Percentiles rank a stretch among this genome's conserved stretches.
Conservation (phyloP, 345 rosid species). For the Microcos paniculata region DNA sequence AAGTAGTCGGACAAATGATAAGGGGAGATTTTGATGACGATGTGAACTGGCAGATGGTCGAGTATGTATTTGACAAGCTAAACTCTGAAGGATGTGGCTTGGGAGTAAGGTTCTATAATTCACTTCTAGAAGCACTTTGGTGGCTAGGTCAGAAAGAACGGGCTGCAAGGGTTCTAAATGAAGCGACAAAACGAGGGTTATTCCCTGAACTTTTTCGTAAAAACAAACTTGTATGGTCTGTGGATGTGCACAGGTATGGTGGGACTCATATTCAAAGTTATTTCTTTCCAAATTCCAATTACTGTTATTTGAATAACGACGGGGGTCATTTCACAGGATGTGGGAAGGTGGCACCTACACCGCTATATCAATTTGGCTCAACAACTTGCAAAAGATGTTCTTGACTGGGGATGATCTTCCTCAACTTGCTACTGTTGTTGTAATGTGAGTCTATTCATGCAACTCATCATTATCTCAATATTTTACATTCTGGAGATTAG, state of each 20-base stretch:
- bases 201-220: conserved; percentile 87
- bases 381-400: conserved; percentile 54
- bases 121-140: conserved; percentile 94
- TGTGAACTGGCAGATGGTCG: conserved; percentile 94
- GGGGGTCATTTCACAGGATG: conserved; percentile 55
- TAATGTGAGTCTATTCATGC: conserved; percentile 56
- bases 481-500: too few species aligned
- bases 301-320: conserved; percentile 23
- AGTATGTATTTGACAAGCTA: conserved; percentile 82
- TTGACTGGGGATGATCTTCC: conserved; percentile 68
- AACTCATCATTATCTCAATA: not conserved
- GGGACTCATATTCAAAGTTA: conserved; percentile 10
- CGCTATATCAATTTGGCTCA: conserved; percentile 80
- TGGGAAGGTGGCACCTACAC: conserved; percentile 85
- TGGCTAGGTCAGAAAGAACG: conserved; percentile 91
- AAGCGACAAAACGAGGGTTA: conserved; percentile 79
- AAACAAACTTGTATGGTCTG: conserved; percentile 60
- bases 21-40: conserved; percentile 87
- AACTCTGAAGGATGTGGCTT: conserved; percentile 85
- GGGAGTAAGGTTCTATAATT: conserved; percentile 87
- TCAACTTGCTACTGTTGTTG: conserved; percentile 74
- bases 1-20: conserved; percentile 90
- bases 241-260: conserved; percentile 83
- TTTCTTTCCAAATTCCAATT: conserved; percentile 14
- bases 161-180: conserved; percentile 77